A percentile compares a stretch with the other conserved stretches of the same genome.
Conservation (phyloP, 1,284 basidiomycete genomes). For the Tremellales sp. region DNA sequence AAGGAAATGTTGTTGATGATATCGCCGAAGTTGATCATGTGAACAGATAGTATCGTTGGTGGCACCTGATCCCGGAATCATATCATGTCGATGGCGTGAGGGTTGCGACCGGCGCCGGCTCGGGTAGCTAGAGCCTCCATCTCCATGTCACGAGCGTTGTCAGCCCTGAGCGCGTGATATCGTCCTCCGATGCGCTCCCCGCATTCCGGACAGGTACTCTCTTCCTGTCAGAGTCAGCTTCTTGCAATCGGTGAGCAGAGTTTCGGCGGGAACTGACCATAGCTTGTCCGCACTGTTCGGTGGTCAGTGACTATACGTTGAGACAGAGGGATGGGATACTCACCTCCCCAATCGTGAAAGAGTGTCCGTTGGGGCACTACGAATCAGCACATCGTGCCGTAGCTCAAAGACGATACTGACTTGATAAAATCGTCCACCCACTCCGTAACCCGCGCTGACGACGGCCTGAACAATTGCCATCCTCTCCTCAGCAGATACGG, state of each 20-base stretch:
- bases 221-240: constrained; percentile 21
- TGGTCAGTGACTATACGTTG: neutral
- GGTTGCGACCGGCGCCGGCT: constrained; percentile 4
- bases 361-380: constrained; percentile 55
- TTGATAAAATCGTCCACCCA: constrained; percentile 25
- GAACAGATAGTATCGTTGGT: too few relatives aligned
- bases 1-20: too few relatives aligned
- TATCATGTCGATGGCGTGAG: constrained; percentile 4
- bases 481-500: constrained; percentile 54
- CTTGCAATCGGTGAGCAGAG: neutral
- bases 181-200: constrained; percentile 55
- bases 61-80: too few relatives aligned
- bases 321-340: constrained; percentile 7
- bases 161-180: constrained; percentile 44
- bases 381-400: constrained; percentile 50
- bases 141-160: constrained; percentile 52
- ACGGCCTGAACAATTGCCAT: constrained; percentile 51
- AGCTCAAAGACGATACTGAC: constrained; percentile 30
- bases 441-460: neutral
- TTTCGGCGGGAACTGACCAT: constrained; percentile 50
- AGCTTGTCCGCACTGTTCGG: constrained; percentile 50
- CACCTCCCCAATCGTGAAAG: constrained; percentile 53
- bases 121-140: constrained; percentile 50
- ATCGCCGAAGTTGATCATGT: too few relatives aligned
- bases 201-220: constrained; percentile 56